Base-by-base conservation (phyloP, 108 stramenopile species). In the Fragilaria radians region DNA sequence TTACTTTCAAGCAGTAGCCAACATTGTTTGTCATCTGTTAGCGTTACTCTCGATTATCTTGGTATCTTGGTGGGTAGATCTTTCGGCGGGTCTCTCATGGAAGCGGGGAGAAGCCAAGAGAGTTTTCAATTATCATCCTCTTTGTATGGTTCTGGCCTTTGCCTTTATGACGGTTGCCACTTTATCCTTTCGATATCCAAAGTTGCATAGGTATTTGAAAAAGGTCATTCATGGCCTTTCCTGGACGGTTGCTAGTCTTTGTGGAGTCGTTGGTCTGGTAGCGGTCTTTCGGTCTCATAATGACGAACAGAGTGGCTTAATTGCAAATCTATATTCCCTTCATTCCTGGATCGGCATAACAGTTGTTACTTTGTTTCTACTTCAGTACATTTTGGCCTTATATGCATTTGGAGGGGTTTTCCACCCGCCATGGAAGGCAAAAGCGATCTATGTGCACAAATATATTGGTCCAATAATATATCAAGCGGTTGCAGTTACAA, bases 61-160 rank as follows among this genome's bases (percentile, higher is more conserved):
- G 17, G 50, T 71, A 21, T 50, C 14, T 3, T 19, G n/a, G 5
- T 80, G 78, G 78, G 68, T 73, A 14, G 57, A 52, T 22, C 46
- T 46, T 30, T 47, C 63, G 33, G 79, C 79, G 23, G 79, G 83
- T 25, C 51, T 85, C 0, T 65, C 72, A 5, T 84, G 79, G 79
- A 52, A 31, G 22, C 36, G 59, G 28, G 73, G 76, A 21, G 73
- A 82, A 55, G 60, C 74, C 52, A 79, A 80, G 48, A 63, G 58
- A n/a, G 83, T 83, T 29, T 90, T 90, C 74, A 86, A 86, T 63
- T 86, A 80, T 76, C 89, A 90, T 80, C 85, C 85, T 11, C 60
- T 90, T 19, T 46, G 82, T 14, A 90, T 90, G 89, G 66, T 81
- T 25, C 34, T 63, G 11, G 70, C 79, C 58, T 87, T 82, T 64